Evolutionary conservation across 1,139 yeast genomes (phyloP).

Genomic region (Zygoascus sp.): DNA sequence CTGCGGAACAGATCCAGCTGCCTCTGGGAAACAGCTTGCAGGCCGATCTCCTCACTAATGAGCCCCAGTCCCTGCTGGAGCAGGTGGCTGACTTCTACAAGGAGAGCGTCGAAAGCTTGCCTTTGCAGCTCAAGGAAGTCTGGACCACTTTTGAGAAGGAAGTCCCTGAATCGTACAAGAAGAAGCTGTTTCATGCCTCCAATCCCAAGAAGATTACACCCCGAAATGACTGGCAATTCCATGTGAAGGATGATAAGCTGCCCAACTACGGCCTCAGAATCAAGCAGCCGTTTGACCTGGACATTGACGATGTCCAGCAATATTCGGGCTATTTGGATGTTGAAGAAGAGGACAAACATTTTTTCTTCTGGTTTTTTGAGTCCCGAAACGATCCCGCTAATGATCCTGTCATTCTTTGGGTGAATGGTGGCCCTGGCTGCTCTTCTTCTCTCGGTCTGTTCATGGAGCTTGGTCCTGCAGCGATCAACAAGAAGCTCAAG

Average conservation of each 20-base stretch:
- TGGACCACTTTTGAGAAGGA: slow-evolving; percentile 3
- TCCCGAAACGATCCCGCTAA: slow-evolving; percentile 60
- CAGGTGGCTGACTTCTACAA: slow-evolving; percentile 17
- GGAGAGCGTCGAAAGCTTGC: slow-evolving; percentile 9
- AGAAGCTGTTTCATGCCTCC: background rate
- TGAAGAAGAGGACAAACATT: slow-evolving; percentile 77
- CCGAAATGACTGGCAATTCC: slow-evolving; percentile 9
- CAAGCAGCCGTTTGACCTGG: slow-evolving; percentile 50
- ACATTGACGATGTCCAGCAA: slow-evolving; percentile 66
- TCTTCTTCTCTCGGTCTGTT: slow-evolving; percentile 63
- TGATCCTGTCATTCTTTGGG: slow-evolving; percentile 65
- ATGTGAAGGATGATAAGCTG: slow-evolving; percentile 5
- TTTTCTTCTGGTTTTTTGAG: slow-evolving; percentile 75
- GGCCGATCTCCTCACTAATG: background rate
- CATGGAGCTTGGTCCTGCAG: slow-evolving; percentile 64
- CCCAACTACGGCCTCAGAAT: slow-evolving; percentile 19
- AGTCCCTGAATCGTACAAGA: background rate
- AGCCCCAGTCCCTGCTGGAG: slow-evolving; percentile 3
- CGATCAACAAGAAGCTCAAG: slow-evolving; percentile 46
- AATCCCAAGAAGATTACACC: slow-evolving; percentile 8
- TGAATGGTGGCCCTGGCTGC: slow-evolving; percentile 77
- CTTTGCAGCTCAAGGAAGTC: background rate
- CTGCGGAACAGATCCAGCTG: background rate
- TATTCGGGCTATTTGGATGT: slow-evolving; percentile 66
- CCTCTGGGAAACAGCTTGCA: background rate